These are phyloP conservation scores for Lepidium didymum DNA, from an alignment of 345 rosid species.

Conservation along the genomic window DNA sequence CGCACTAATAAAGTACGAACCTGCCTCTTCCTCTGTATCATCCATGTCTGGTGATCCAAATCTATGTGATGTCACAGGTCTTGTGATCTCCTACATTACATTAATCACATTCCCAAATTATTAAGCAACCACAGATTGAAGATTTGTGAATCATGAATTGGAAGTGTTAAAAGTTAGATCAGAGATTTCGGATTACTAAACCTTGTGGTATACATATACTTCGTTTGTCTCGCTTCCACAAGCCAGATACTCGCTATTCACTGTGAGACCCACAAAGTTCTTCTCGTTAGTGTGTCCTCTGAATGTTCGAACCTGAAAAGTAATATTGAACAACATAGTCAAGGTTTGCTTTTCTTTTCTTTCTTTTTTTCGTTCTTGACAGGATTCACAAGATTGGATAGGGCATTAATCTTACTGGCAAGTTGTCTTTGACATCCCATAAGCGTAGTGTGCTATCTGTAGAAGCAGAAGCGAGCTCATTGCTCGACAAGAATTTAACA, in stretches of 20 bases:
- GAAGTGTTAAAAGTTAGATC: not conserved
- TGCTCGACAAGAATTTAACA: slow-evolving; percentile 84
- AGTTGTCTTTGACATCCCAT: slow-evolving; percentile 92
- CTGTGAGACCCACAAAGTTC: slow-evolving; percentile 90
- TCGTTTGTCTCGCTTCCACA: slow-evolving; percentile 98
- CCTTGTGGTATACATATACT: slow-evolving; percentile 96
- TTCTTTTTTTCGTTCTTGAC: not conserved
- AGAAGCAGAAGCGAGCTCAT: slow-evolving; percentile 97
- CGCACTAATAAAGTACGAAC: slow-evolving; percentile 85
- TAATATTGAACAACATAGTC: not conserved
- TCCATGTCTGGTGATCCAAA: slow-evolving; percentile 91
- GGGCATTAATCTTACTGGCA: slow-evolving; percentile 40
- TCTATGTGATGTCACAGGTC: slow-evolving; percentile 72
- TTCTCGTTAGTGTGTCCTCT: slow-evolving; percentile 96
- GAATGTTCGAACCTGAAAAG: slow-evolving; percentile 69
- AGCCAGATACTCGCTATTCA: slow-evolving; percentile 75
- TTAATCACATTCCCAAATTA: not conserved
- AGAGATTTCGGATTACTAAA: slow-evolving; percentile 9
- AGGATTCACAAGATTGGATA: not conserved
- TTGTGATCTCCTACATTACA: slow-evolving; percentile 66
- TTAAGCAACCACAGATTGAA: not conserved
- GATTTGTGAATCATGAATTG: not conserved
- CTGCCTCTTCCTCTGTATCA: slow-evolving; percentile 75
- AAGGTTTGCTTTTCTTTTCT: not conserved
- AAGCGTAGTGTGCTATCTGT: slow-evolving; percentile 90